These are phyloP conservation scores for Halenospora varia DNA, from an alignment of 495 filamentous ascomycete species.

Conservation along the genomic window DNA sequence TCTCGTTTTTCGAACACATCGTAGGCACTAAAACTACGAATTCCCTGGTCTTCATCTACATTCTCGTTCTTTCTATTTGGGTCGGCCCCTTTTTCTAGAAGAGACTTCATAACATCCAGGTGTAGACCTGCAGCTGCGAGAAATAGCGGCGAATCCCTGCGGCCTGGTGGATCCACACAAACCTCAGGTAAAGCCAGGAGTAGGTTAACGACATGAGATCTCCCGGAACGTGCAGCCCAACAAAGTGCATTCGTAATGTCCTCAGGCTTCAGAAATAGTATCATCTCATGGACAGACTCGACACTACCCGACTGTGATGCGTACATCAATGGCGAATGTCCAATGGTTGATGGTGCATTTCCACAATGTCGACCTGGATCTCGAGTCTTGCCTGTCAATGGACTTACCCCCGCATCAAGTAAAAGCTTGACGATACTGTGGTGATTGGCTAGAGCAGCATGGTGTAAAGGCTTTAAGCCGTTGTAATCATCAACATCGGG, in stretches of 20 bases:
- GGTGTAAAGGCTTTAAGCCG: constrained; percentile 27
- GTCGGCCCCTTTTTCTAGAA: constrained; percentile 14
- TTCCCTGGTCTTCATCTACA: neutral
- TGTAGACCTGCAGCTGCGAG: constrained; percentile 12
- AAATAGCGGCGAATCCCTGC: constrained; percentile 24
- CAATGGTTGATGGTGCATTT: constrained; percentile 1
- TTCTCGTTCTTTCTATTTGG: constrained; percentile 1
- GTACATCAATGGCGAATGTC: constrained; percentile 24
- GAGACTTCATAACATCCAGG: constrained; percentile 1
- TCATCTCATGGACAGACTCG: constrained; percentile 23
- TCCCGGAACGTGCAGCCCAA: constrained; percentile 19
- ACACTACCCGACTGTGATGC: constrained; percentile 22
- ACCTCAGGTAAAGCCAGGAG: constrained; percentile 16
- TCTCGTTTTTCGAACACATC: neutral
- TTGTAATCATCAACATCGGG: constrained; percentile 12
- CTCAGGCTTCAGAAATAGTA: constrained; percentile 19
- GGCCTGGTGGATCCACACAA: neutral
- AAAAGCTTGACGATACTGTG: constrained; percentile 13
- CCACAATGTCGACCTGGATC: constrained; percentile 2
- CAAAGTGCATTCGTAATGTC: constrained; percentile 15
- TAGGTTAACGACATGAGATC: constrained; percentile 15
- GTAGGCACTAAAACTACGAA: neutral
- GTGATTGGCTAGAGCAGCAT: constrained; percentile 17
- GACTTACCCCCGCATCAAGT: constrained; percentile 22
- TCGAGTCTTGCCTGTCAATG: constrained; percentile 20